Conservation (phyloP, 2,329 filamentous ascomycete species). For the Beauveria sp. region DNA sequence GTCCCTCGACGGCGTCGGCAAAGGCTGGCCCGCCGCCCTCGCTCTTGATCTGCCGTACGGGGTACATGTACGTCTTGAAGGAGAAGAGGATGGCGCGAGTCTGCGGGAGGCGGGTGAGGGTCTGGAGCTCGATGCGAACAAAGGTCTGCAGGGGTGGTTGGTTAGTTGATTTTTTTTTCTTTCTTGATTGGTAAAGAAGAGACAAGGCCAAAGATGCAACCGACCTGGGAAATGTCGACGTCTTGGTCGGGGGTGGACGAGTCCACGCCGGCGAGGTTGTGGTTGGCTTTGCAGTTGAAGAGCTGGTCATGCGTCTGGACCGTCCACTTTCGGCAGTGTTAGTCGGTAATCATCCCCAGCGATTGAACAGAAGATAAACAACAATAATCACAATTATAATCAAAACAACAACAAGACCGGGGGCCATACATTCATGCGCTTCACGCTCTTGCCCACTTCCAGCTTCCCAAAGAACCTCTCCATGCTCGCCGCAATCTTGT, state of each 20-base stretch:
- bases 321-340: conserved; percentile 35
- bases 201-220: background rate
- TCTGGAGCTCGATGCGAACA: conserved; percentile 44
- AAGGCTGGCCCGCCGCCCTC: conserved; percentile 40
- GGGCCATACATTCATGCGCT: conserved; percentile 38
- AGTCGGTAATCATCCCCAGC: too few species aligned
- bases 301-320: conserved; percentile 36
- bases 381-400: background rate
- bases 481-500: conserved; percentile 48
- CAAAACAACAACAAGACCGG: background rate
- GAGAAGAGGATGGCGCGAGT: conserved; percentile 43
- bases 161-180: too few species aligned
- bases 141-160: conserved; percentile 17
- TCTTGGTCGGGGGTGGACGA: conserved; percentile 26
- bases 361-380: background rate
- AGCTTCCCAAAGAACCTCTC: conserved; percentile 44
- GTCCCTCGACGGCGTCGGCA: conserved; percentile 45
- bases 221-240: conserved; percentile 31
- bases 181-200: too few species aligned
- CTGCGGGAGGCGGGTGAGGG: conserved; percentile 39
- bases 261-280: conserved; percentile 25
- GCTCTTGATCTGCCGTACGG: conserved; percentile 37
- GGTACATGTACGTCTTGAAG: conserved; percentile 49
- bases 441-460: conserved; percentile 39
- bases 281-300: conserved; percentile 31